Conservation (phyloP, 2,329 filamentous ascomycete genomes). For the Trichoderma sp. region DNA sequence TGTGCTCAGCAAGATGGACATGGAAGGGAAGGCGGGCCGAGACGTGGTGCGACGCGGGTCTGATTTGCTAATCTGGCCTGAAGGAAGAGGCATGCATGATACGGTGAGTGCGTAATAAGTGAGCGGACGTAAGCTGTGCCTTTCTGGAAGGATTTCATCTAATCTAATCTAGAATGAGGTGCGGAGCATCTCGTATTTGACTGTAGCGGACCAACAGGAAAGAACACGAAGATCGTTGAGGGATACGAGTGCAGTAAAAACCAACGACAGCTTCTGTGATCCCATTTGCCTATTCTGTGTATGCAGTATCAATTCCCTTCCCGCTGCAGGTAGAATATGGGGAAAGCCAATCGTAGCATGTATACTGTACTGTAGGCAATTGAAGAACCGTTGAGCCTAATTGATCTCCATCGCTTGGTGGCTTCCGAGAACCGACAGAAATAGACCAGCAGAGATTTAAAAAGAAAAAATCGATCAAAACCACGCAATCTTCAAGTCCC, state of each 20-base stretch:
- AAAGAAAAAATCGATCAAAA: neutral
- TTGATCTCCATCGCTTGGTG: neutral
- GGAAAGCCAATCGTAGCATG: neutral
- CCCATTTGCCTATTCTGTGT: neutral
- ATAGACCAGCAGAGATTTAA: neutral
- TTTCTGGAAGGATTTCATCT: neutral
- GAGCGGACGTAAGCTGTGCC: neutral
- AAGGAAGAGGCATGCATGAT: neutral
- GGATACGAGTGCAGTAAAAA: neutral
- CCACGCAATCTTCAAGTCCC: neutral
- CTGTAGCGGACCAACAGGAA: neutral
- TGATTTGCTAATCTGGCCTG: neutral
- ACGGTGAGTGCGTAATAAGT: neutral
- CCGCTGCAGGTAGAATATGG: neutral
- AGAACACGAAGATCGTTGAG: neutral
- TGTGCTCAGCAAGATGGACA: neutral
- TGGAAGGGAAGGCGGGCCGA: neutral
- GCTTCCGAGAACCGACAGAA: neutral
- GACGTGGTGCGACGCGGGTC: neutral
- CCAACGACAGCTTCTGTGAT: neutral
- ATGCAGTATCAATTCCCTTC: neutral
- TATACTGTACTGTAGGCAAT: no score
- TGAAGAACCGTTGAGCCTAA: neutral
- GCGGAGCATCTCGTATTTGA: neutral
- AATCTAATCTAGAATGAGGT: neutral